phyloP scores from a whole-genome alignment of 2,329 filamentous ascomycete genomes.

The Neospermospora avenae region DNA sequence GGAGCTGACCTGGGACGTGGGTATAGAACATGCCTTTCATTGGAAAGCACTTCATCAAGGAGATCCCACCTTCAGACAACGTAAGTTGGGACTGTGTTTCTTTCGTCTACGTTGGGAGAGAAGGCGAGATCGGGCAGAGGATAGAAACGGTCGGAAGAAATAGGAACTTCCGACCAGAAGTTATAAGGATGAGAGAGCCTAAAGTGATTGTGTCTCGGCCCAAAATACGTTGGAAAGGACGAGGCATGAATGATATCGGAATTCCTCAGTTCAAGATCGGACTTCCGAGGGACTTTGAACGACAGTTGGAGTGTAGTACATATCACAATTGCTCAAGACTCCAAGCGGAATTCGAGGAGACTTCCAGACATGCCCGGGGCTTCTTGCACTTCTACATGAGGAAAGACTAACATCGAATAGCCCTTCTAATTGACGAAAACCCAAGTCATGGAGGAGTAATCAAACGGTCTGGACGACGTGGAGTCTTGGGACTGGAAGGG shows the following conservation, averaged over 20 bases:
- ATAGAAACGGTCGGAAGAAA: background rate
- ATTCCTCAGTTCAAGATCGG: too few species aligned
- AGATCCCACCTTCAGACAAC: conserved; percentile 59
- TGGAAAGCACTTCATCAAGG: conserved; percentile 48
- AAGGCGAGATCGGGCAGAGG: background rate
- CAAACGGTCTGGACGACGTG: background rate
- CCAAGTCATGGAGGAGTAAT: background rate
- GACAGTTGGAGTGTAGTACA: too few species aligned
- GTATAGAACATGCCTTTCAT: conserved; percentile 54
- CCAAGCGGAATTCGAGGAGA: too few species aligned
- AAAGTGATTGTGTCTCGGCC: too few species aligned
- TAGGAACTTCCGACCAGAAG: background rate
- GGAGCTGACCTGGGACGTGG: conserved; percentile 15
- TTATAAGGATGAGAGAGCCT: too few species aligned
- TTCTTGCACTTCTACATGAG: background rate
- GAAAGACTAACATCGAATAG: conserved; percentile 10
- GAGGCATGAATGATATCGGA: too few species aligned
- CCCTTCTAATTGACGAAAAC: conserved; percentile 14
- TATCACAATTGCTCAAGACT: too few species aligned
- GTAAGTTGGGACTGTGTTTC: conserved; percentile 42
- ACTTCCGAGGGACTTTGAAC: too few species aligned
- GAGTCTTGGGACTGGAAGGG: conserved; percentile 6
- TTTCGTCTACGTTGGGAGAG: background rate
- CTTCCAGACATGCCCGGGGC: too few species aligned
- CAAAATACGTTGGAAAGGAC: too few species aligned